These are phyloP conservation scores for Penicillium sp. DNA, from an alignment of 2,329 filamentous ascomycete species.

Conservation along the genomic window DNA sequence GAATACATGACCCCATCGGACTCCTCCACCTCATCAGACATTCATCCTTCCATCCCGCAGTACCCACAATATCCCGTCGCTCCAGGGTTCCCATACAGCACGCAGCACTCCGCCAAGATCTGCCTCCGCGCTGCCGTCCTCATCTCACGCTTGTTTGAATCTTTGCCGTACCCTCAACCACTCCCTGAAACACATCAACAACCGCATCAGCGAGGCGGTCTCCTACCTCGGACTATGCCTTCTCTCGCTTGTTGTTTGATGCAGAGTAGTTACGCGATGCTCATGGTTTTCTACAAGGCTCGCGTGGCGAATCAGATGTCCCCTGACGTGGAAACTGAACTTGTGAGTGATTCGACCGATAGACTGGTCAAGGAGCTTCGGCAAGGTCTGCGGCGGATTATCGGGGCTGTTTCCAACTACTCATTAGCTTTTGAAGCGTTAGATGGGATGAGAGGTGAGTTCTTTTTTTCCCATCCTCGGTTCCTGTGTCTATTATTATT, in stretches of 20 bases:
- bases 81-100: conserved; percentile 42
- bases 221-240: conserved; percentile 45
- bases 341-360: conserved; percentile 26
- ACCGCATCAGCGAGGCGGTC: conserved; percentile 10
- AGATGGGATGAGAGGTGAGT: conserved; percentile 46
- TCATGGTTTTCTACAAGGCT: conserved; percentile 48
- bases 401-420: conserved; percentile 40
- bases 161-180: conserved; percentile 39
- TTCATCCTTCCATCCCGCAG: conserved; percentile 27
- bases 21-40: conserved; percentile 33
- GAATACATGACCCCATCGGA: conserved; percentile 37
- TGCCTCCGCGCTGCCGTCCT: conserved; percentile 42
- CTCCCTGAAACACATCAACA: conserved; percentile 21
- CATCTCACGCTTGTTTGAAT: conserved; percentile 44
- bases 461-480: no score
- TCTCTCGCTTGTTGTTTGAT: conserved; percentile 49
- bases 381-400: conserved; percentile 39
- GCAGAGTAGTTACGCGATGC: conserved; percentile 48
- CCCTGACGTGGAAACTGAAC: conserved; percentile 23
- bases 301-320: conserved; percentile 37
- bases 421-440: conserved; percentile 44
- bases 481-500: background rate
- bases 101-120: conserved; percentile 42
- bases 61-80: conserved; percentile 32
- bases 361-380: conserved; percentile 37